These are phyloP conservation scores for Proteromonas lacertae DNA, from an alignment of 352 stramenopile genomes.

Conservation along the genomic window DNA sequence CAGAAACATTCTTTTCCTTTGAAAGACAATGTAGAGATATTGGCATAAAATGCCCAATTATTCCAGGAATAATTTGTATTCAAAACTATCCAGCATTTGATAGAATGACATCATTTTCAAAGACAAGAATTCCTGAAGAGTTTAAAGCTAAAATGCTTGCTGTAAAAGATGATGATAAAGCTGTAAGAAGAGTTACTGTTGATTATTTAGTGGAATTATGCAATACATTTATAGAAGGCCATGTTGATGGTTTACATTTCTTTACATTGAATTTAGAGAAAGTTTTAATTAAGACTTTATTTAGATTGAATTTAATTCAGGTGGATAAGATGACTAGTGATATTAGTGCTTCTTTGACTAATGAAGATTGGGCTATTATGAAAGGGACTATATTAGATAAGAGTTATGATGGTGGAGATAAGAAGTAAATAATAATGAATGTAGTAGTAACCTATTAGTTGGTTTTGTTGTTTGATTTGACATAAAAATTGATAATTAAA, in stretches of 20 bases:
- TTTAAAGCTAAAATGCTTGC: constrained; percentile 34
- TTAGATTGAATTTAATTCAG: no score
- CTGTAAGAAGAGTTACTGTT: constrained; percentile 51
- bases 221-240: constrained; percentile 19
- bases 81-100: constrained; percentile 28
- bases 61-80: constrained; percentile 67
- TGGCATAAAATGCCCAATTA: constrained; percentile 47
- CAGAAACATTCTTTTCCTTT: constrained; percentile 37
- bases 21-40: constrained; percentile 25
- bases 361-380: no score
- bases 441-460: no score
- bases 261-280: constrained; percentile 69
- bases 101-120: constrained; percentile 22
- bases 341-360: no score
- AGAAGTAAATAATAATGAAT: no score
- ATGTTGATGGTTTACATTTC: constrained; percentile 43
- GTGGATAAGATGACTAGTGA: no score
- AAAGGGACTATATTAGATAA: no score
- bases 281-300: no score
- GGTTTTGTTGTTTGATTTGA: no score
- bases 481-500: no score
- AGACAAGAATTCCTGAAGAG: constrained; percentile 30
- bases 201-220: constrained; percentile 44
- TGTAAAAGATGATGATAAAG: constrained; percentile 61
- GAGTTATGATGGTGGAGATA: no score